Evolutionary conservation across 2,329 filamentous ascomycete genomes (phyloP), one percentile per base, ranked within the genome.

Genomic region (Ophiocordyceps robertsii): DNA sequence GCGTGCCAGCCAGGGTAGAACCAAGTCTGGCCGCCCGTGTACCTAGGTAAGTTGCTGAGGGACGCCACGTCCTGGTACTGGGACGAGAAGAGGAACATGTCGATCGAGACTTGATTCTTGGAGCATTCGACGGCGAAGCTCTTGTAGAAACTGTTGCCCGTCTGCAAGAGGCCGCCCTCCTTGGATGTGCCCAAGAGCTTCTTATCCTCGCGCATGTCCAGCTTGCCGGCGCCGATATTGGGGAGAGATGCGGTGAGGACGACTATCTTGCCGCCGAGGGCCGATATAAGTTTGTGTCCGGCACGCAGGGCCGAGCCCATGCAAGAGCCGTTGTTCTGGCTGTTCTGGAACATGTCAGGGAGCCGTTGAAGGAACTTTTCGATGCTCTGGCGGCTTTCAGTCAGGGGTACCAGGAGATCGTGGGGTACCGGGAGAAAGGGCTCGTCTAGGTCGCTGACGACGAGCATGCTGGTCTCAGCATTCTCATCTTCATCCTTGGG

Each of bases 1-100:
- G 90, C 92, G 55, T 95, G 95, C 89, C 92, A 98, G 21, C 86
- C 90, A 13, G 92, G 92, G 58, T 98, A 98, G 69, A 95, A 96
- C 72, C 90, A 96, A 1, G 92, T 98, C 60, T 96, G 92, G 19
- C 92, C 92, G 61, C 90, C 92, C 21, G 92, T 96, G 60, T 96
- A 98, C 53, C 92, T 75, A 38, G 92, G 92, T 39, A 98, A 72
- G 61, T 95, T 95, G 70, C 88, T 95, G 42, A 98, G 72, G 29
- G 89, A 95, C 6, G 92, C 92, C 41, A 98, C 92, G 59, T 98
- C 92, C 64, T 96, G 92, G 62, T 98, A 95, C 59, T 92, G 85
- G 14, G 87, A 89, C 4, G 86, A 92, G 67, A 95, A 95, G 40
- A 95, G 70, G 69, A 95, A 95, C 89, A 95, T 95, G 61, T 95